These are phyloP conservation scores for Parascedosporium putredinis DNA, from an alignment of 2,329 filamentous ascomycete species.

Conservation along the genomic window DNA sequence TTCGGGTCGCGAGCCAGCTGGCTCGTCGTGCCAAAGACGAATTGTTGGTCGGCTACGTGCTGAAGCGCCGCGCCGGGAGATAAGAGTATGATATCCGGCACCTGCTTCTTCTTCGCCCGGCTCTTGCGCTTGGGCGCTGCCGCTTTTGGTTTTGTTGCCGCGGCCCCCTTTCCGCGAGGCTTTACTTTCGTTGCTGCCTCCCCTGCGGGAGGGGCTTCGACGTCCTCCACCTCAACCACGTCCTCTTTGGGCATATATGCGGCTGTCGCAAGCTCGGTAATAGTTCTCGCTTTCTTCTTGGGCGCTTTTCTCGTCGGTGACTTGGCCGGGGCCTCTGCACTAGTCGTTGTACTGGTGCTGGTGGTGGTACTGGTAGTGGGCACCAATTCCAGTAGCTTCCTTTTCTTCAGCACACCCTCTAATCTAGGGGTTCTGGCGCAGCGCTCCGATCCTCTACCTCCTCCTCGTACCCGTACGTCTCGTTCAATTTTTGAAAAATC, in stretches of 20 bases:
- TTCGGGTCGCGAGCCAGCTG: conserved; percentile 61
- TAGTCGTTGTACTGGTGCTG: conserved; percentile 18
- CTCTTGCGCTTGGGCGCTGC: conserved; percentile 22
- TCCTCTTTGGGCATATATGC: conserved; percentile 40
- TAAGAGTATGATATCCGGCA: conserved; percentile 35
- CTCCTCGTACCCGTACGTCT: conserved; percentile 27
- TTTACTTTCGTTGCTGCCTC: background rate
- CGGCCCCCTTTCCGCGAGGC: background rate
- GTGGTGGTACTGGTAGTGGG: no score
- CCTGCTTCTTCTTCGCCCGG: conserved; percentile 26
- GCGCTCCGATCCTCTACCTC: conserved; percentile 13
- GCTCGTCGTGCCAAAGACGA: conserved; percentile 79
- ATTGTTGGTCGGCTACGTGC: conserved; percentile 59
- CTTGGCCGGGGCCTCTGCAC: conserved; percentile 23
- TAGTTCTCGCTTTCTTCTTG: conserved; percentile 63
- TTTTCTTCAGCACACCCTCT: conserved; percentile 36
- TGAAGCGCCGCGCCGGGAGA: conserved; percentile 60
- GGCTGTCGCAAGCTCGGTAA: conserved; percentile 68
- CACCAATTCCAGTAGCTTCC: conserved; percentile 45
- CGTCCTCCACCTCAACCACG: conserved; percentile 24
- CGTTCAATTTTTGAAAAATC: conserved; percentile 33
- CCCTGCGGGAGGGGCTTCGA: conserved; percentile 8
- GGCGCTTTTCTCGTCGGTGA: conserved; percentile 30
- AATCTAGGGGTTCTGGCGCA: conserved; percentile 14
- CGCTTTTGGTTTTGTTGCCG: conserved; percentile 17